Evolutionary conservation across 2,329 filamentous ascomycete genomes (phyloP), one percentile per base, ranked within the genome.

Genomic region (Massarina eburnea): DNA sequence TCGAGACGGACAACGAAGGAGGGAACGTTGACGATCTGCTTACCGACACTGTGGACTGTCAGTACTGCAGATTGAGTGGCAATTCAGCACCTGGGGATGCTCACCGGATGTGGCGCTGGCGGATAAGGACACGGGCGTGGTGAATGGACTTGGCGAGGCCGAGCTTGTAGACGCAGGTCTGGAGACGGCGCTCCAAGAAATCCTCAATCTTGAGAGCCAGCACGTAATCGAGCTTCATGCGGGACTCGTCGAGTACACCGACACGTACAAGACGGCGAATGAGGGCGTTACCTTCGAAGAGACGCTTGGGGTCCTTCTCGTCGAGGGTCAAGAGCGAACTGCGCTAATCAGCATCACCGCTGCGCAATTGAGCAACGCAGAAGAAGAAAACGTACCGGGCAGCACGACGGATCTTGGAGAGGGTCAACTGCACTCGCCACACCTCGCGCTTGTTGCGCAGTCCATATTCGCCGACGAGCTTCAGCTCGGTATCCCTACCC

Each of bases 211-310:
- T 95, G 55, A 99, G 87, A 80, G 94, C 94, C 75, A 99, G 82
- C 75, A 99, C 94, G 88, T 99, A 96, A 96, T 99, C 94, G 84
- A 99, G 94, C 89, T 96, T 99, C 94, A 99, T 99, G 85, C 94
- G 94, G 76, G 91, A 91, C 84, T 99, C 94, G 77, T 99, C 94
- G 73, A 99, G 90, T 73, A 99, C 94, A 89, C 94, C 94, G 76
- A 97, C 91, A 77, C 94, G 94, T 65, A 99, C 94, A 66, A 99
- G 91, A 89, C 94, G 94, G 77, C 94, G 94, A 88, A 99, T 99
- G 76, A 99, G 86, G 76, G 94, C 94, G 80, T 99, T 99, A 80
- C 94, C 94, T 85, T 99, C 94, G 84, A 99, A 99, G 66, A 99
- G 91, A 81, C 94, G 91, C 88, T 97, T 97, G 77, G 94, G 94